Percentiles rank a stretch among this genome's conserved stretches.
phyloP scores from a whole-genome alignment of 129 eudicot species.

The Chrysanthemum lavandulifolium region DNA sequence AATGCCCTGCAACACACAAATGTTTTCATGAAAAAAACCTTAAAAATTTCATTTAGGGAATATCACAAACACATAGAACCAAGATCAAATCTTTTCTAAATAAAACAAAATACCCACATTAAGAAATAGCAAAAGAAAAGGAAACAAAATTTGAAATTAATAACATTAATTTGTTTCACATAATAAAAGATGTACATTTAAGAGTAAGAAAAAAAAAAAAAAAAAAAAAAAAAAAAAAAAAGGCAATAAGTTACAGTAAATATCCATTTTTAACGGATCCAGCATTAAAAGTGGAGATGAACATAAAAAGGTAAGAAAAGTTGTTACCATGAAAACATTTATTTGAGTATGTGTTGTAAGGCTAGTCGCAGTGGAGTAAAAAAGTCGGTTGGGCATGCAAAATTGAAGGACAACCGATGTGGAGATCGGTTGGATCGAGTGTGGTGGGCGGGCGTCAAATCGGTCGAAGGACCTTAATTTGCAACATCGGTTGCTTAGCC shows the following conservation, averaged over 20 bases:
- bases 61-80: conserved; percentile 31
- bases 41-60: conserved; percentile 20
- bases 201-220: too few species aligned
- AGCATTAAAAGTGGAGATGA: conserved; percentile 2
- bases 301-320: not conserved
- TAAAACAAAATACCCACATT: conserved; percentile 14
- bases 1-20: conserved; percentile 24
- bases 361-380: too few species aligned
- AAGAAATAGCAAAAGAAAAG: not conserved
- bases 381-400: too few species aligned
- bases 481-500: too few species aligned
- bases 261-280: conserved; percentile 10
- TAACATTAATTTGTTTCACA: not conserved
- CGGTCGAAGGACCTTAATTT: too few species aligned
- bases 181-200: conserved; percentile 2
- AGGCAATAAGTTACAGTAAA: not conserved
- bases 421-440: too few species aligned
- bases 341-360: not conserved
- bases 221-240: too few species aligned
- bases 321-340: not conserved
- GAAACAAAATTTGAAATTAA: not conserved
- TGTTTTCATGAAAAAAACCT: not conserved
- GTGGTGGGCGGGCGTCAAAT: too few species aligned
- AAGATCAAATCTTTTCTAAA: not conserved
- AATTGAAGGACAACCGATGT: too few species aligned